A percentile compares a stretch with the other conserved stretches of the same genome.
phyloP scores from a whole-genome alignment of 768 basidiomycete genomes.

The Suillus variegatus region DNA sequence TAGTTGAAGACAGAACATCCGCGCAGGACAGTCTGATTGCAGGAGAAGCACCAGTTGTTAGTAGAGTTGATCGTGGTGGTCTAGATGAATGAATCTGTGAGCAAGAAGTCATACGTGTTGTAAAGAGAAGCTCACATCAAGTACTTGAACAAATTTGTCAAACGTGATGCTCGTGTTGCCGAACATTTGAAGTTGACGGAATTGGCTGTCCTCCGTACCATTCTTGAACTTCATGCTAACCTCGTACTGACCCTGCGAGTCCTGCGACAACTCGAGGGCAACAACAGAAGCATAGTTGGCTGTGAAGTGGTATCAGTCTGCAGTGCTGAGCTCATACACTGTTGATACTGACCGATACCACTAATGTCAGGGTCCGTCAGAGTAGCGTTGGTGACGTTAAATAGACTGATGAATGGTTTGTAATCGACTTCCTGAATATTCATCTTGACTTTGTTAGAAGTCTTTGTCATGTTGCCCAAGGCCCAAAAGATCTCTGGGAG shows the following conservation, averaged over 20 bases:
- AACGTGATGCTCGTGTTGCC: constrained; percentile 36
- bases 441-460: constrained; percentile 74
- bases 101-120: not conserved
- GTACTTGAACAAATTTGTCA: constrained; percentile 16
- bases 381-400: constrained; percentile 71
- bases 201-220: constrained; percentile 56
- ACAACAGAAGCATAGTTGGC: constrained; percentile 74
- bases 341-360: constrained; percentile 58
- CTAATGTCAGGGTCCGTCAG: constrained; percentile 58
- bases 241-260: constrained; percentile 64
- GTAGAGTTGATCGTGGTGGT: constrained; percentile 32
- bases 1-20: constrained; percentile 34
- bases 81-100: constrained; percentile 11
- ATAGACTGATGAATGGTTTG: constrained; percentile 86
- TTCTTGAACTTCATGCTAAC: constrained; percentile 86
- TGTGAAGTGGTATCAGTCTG: constrained; percentile 26
- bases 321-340: not conserved
- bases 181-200: constrained; percentile 69
- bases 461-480: constrained; percentile 74
- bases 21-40: constrained; percentile 34
- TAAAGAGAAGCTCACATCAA: constrained; percentile 18
- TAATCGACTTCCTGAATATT: constrained; percentile 78
- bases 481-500: constrained; percentile 49
- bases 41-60: constrained; percentile 34
- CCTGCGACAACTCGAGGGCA: constrained; percentile 67